phyloP scores from a whole-genome alignment of 768 basidiomycete species.

The Suillus clintonianus region DNA sequence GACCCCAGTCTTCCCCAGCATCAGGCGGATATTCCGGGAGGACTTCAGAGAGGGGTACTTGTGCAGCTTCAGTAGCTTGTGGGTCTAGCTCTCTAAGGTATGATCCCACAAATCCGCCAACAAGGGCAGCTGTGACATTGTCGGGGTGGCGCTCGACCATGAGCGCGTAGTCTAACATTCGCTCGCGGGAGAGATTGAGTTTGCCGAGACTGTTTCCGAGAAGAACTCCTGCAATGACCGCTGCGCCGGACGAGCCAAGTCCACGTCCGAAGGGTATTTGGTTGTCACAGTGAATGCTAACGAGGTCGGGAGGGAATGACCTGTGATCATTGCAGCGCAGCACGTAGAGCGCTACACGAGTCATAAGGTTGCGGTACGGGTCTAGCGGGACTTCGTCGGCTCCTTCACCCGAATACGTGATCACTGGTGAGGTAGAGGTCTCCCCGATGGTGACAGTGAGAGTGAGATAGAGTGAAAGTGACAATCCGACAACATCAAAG shows the following conservation, averaged over 20 bases:
- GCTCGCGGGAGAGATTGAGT: conserved; percentile 64
- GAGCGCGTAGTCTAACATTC: conserved; percentile 92
- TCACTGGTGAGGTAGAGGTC: conserved; percentile 49
- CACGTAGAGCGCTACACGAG: conserved; percentile 96
- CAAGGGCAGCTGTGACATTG: conserved; percentile 95
- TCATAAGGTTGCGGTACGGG: conserved; percentile 95
- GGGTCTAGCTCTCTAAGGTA: conserved; percentile 90
- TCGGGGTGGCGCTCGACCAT: conserved; percentile 99
- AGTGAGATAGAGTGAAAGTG: conserved; percentile 82
- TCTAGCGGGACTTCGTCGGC: conserved; percentile 89
- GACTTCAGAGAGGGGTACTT: conserved; percentile 93
- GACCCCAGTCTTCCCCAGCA: conserved; percentile 90
- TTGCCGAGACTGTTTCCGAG: conserved; percentile 83
- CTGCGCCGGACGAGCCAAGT: conserved; percentile 95
- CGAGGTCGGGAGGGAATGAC: conserved; percentile 74
- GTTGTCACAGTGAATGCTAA: conserved; percentile 75
- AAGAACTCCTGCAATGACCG: conserved; percentile 96
- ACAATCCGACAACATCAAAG: conserved; percentile 99
- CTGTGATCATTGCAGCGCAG: conserved; percentile 82
- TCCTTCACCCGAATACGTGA: conserved; percentile 88
- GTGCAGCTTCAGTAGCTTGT: conserved; percentile 78
- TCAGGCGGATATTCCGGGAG: conserved; percentile 94
- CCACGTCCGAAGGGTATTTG: conserved; percentile 98
- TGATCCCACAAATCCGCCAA: conserved; percentile 96
- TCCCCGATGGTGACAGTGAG: conserved; percentile 58